phyloP scores from a whole-genome alignment of 441 rosid species.

The Corymbia calophylla region DNA sequence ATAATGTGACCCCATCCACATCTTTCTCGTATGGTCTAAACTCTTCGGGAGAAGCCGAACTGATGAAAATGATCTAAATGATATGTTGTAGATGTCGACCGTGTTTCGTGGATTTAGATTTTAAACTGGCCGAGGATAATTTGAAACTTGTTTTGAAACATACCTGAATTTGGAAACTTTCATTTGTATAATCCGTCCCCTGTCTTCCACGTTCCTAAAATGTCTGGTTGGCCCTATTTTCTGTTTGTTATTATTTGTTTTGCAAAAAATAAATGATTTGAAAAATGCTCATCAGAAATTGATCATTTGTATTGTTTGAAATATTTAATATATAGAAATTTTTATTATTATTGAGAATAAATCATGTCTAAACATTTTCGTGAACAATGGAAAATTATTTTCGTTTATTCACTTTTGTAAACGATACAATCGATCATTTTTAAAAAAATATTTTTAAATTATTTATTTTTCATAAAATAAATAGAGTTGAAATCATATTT shows the following conservation, averaged over 20 bases:
- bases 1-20: neutral
- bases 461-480: too few species aligned
- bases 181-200: neutral
- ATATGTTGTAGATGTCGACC: neutral
- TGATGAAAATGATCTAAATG: neutral
- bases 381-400: too few species aligned
- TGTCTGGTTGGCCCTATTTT: neutral
- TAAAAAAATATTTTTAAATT: too few species aligned
- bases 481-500: neutral
- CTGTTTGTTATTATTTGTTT: neutral
- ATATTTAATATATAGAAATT: too few species aligned
- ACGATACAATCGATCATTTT: too few species aligned
- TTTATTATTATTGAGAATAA: too few species aligned
- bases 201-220: neutral
- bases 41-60: neutral
- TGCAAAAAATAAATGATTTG: too few species aligned
- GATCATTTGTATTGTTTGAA: too few species aligned
- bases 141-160: neutral
- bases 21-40: neutral
- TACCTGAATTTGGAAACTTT: neutral
- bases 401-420: neutral
- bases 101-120: neutral
- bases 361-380: neutral
- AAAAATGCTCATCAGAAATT: fast-evolving
- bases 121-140: neutral